These are phyloP conservation scores for Fusarium sp. DNA, from an alignment of 2,329 filamentous ascomycete genomes.

Conservation along the genomic window DNA sequence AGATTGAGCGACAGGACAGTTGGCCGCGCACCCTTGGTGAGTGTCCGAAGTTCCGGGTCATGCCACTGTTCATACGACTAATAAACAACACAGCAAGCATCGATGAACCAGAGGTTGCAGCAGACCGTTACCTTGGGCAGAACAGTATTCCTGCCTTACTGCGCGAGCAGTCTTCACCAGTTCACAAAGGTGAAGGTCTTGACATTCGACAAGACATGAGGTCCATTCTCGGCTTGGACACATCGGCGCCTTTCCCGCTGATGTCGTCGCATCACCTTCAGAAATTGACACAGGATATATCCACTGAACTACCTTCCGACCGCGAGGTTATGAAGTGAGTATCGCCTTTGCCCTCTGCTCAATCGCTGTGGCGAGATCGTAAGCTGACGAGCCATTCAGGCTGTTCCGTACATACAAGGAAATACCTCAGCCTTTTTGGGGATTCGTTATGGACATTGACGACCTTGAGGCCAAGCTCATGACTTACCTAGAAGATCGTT, in stretches of 20 bases:
- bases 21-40: slow-evolving; percentile 58
- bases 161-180: slow-evolving; percentile 68
- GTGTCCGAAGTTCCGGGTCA: slow-evolving; percentile 27
- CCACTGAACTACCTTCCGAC: slow-evolving; percentile 71
- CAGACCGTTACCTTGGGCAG: slow-evolving; percentile 72
- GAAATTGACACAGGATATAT: slow-evolving; percentile 69
- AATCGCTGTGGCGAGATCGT: not conserved
- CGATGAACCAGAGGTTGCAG: slow-evolving; percentile 67
- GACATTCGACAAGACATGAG: slow-evolving; percentile 74
- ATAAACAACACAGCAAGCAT: slow-evolving; percentile 53
- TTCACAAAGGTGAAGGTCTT: slow-evolving; percentile 63
- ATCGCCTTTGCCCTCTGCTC: not conserved
- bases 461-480: slow-evolving; percentile 73
- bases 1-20: slow-evolving; percentile 54
- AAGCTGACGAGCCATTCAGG: slow-evolving; percentile 51
- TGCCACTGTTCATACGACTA: slow-evolving; percentile 21
- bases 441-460: slow-evolving; percentile 74
- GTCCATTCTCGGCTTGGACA: slow-evolving; percentile 73
- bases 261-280: slow-evolving; percentile 74
- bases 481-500: slow-evolving; percentile 73
- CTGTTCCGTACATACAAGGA: slow-evolving; percentile 75
- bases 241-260: slow-evolving; percentile 73
- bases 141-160: slow-evolving; percentile 76
- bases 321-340: slow-evolving; percentile 74
- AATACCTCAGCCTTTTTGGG: slow-evolving; percentile 75